Conservation (phyloP, 257 asterid genomes). For the Gentiana macrophylla region DNA sequence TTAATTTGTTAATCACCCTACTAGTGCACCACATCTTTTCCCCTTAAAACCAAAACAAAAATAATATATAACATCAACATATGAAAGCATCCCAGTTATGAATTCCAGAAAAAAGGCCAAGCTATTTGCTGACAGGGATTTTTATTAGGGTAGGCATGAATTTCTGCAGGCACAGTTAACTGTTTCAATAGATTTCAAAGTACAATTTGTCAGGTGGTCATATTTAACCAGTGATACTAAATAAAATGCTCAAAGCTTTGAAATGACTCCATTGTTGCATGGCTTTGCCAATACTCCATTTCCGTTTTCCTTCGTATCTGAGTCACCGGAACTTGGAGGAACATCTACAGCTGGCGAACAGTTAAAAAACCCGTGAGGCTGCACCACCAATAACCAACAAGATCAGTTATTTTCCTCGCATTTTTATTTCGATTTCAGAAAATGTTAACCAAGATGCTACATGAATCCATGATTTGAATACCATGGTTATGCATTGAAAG, state of each 20-base stretch:
- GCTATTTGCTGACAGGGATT: too few relatives aligned
- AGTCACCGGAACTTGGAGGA: constrained; percentile 30
- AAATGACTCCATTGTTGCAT: constrained; percentile 19
- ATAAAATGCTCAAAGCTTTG: constrained; percentile 28
- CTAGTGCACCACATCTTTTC: too few relatives aligned
- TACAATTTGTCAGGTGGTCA: too few relatives aligned
- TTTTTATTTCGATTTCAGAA: neutral
- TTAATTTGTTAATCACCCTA: too few relatives aligned
- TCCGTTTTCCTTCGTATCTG: constrained; percentile 34
- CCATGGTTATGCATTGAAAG: neutral
- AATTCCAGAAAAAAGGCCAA: too few relatives aligned
- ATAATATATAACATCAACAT: too few relatives aligned
- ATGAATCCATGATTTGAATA: neutral
- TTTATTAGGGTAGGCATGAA: too few relatives aligned
- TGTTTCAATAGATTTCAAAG: too few relatives aligned
- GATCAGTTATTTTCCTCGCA: neutral
- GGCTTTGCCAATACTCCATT: constrained; percentile 21
- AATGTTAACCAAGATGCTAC: neutral
- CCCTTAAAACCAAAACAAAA: too few relatives aligned
- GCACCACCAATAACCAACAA: constrained; percentile 11
- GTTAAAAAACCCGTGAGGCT: constrained; percentile 53
- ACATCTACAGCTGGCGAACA: constrained; percentile 56
- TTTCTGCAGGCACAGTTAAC: too few relatives aligned
- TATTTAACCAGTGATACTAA: too few relatives aligned
- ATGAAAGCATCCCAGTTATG: too few relatives aligned